These are phyloP conservation scores for Leccinum boreale DNA, from an alignment of 768 basidiomycete species.

Conservation along the genomic window DNA sequence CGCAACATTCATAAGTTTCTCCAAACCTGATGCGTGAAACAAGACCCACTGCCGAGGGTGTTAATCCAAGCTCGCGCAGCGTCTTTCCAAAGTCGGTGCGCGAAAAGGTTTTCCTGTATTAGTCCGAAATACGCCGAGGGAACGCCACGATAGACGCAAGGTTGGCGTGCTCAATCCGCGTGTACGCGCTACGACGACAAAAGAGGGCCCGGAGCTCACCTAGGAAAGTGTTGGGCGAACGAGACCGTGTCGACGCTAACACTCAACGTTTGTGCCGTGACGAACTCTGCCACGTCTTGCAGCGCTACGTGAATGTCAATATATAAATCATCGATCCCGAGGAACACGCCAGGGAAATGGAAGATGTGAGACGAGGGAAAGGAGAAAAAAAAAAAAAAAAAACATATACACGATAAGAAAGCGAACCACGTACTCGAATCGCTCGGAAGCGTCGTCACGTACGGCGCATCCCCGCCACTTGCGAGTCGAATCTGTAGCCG, in stretches of 20 bases:
- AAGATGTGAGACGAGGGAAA: background rate
- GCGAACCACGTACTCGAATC: constrained; percentile 58
- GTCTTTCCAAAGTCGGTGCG: constrained; percentile 73
- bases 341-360: background rate
- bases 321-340: background rate
- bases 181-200: background rate
- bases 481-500: constrained; percentile 87
- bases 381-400: no score
- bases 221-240: constrained; percentile 80
- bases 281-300: constrained; percentile 80
- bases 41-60: constrained; percentile 69
- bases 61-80: constrained; percentile 80
- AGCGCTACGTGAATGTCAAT: constrained; percentile 52
- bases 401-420: background rate
- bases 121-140: background rate
- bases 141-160: background rate
- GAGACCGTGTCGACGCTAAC: constrained; percentile 78
- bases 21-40: background rate
- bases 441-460: constrained; percentile 77
- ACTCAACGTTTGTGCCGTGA: constrained; percentile 68
- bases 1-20: constrained; percentile 1
- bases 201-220: constrained; percentile 45
- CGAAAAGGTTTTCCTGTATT: constrained; percentile 60
- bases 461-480: constrained; percentile 63
- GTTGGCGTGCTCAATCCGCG: background rate